Evolutionary conservation across 306 rosid species (phyloP).

Genomic region (Castanea sativa): DNA sequence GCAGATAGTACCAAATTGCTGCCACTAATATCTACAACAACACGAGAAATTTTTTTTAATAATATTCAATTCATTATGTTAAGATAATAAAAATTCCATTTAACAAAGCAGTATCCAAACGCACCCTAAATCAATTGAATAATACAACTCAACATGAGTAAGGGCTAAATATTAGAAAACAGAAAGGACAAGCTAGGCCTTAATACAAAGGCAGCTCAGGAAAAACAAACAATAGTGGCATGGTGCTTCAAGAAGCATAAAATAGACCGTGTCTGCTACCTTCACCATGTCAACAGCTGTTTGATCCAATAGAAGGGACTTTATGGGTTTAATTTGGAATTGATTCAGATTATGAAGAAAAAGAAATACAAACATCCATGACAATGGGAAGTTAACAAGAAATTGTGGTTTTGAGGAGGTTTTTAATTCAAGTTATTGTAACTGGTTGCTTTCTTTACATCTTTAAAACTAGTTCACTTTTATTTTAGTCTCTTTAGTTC

Average conservation of each 20-base stretch:
- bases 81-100: not conserved
- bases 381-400: not conserved
- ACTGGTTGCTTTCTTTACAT: not conserved
- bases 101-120: not conserved
- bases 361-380: not conserved
- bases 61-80: not conserved
- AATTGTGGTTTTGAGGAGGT: not conserved
- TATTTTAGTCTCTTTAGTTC: not conserved
- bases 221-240: not conserved
- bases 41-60: conserved; percentile 6
- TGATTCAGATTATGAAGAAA: not conserved
- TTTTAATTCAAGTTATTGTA: not conserved
- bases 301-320: not conserved
- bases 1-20: conserved; percentile 75
- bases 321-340: not conserved
- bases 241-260: not conserved
- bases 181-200: not conserved
- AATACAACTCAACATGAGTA: not conserved
- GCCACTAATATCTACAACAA: conserved; percentile 58
- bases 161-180: not conserved
- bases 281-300: not conserved
- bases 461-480: not conserved
- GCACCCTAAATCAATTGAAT: not conserved
- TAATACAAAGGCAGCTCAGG: not conserved
- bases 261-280: not conserved